A percentile compares a stretch with the other conserved stretches of the same genome.
Conservation (phyloP, 1,139 yeast genomes). For the Blastobotrys raffinosifermentans region DNA sequence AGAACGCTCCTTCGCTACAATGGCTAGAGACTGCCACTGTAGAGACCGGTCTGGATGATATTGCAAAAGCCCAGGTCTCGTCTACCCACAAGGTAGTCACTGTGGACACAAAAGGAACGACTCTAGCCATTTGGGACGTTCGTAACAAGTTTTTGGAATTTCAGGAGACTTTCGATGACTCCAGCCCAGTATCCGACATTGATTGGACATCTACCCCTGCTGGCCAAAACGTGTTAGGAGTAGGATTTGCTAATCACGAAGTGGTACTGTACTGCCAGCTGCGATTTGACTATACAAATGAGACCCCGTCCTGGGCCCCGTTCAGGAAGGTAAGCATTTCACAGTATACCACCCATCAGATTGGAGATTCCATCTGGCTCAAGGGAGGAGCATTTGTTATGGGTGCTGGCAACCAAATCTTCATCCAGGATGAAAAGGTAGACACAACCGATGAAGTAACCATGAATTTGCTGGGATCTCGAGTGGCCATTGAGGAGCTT, state of each 20-base stretch:
- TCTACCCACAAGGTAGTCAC: conserved; percentile 71
- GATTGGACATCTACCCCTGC: conserved; percentile 70
- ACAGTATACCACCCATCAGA: conserved; percentile 65
- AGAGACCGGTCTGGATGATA: conserved; percentile 50
- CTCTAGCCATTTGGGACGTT: conserved; percentile 72
- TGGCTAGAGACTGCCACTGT: conserved; percentile 52
- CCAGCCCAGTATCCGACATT: conserved; percentile 45
- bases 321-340: conserved; percentile 68
- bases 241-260: conserved; percentile 56
- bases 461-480: conserved; percentile 31
- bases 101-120: conserved; percentile 46
- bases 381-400: conserved; percentile 70
- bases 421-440: conserved; percentile 67
- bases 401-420: conserved; percentile 87
- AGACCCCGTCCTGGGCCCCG: conserved; percentile 69
- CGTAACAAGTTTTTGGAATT: conserved; percentile 64
- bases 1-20: conserved; percentile 16
- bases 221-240: conserved; percentile 69
- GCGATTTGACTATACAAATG: conserved; percentile 82
- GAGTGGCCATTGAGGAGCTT: conserved; percentile 22
- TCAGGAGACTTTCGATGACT: conserved; percentile 37
- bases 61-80: conserved; percentile 61
- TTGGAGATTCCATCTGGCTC: conserved; percentile 88
- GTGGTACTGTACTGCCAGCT: conserved; percentile 72
- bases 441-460: conserved; percentile 51